These are phyloP conservation scores for Phytophthora constricta DNA, from an alignment of 352 stramenopile genomes.

Conservation along the genomic window DNA sequence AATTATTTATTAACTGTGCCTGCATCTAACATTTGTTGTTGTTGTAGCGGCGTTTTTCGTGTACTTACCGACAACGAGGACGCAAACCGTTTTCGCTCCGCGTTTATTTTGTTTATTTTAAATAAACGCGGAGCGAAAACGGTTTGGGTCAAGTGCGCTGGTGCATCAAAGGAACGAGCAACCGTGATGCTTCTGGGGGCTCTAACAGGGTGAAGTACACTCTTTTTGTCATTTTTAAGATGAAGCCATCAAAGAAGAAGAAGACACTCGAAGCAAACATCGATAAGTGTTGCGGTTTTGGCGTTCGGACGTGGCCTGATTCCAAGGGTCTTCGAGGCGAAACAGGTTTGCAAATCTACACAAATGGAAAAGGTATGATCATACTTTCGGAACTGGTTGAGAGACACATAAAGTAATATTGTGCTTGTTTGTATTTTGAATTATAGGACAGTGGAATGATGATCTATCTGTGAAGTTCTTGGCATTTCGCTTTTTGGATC, in stretches of 20 bases:
- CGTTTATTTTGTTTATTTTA: not conserved
- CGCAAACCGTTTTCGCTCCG: not conserved
- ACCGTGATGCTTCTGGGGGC: constrained; percentile 4
- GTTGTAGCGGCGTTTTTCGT: not conserved
- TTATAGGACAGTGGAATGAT: constrained; percentile 23
- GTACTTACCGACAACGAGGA: not conserved
- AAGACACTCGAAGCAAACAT: not conserved
- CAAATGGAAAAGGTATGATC: not conserved
- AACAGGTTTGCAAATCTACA: not conserved
- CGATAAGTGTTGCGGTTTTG: not conserved
- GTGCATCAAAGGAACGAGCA: not conserved
- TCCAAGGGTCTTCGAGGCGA: not conserved
- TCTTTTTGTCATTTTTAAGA: not conserved
- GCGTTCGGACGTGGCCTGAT: not conserved
- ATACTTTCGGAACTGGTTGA: too few species aligned
- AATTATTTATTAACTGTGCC: not conserved
- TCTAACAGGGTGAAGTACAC: not conserved
- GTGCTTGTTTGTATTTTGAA: not conserved
- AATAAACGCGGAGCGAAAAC: constrained; percentile 6
- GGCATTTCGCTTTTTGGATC: constrained; percentile 11
- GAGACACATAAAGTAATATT: too few species aligned
- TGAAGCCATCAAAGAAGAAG: not conserved
- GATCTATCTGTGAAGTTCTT: constrained; percentile 14
- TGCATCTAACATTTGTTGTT: not conserved
- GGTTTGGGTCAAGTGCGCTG: not conserved